Conservation (phyloP, 495 filamentous ascomycete species). For the Cenococcum geophilum region DNA sequence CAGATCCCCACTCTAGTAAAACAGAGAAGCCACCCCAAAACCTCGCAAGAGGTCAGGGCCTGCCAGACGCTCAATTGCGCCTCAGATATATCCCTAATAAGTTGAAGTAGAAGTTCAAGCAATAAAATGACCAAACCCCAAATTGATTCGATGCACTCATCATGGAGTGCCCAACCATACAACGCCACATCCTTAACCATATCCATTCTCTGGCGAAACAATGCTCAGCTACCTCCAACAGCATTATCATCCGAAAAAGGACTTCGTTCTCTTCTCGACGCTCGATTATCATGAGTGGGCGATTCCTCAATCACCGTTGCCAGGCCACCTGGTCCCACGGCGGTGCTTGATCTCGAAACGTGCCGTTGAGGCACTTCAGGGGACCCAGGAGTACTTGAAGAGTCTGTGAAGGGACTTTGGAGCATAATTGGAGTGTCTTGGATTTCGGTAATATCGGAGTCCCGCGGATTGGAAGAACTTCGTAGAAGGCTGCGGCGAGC, state of each 20-base stretch:
- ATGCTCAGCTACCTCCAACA: conserved; percentile 8
- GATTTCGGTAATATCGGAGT: conserved; percentile 30
- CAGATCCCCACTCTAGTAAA: too few relatives aligned
- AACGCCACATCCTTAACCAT: neutral
- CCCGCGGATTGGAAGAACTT: conserved; percentile 20
- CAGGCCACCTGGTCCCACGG: conserved; percentile 13
- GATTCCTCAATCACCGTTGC: conserved; percentile 38
- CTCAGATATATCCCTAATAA: neutral
- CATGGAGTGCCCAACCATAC: neutral
- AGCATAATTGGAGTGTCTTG: conserved; percentile 19
- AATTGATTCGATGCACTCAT: neutral
- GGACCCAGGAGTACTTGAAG: conserved; percentile 17
- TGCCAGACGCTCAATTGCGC: neutral
- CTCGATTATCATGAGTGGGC: conserved; percentile 30
- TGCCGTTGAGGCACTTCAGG: conserved; percentile 20
- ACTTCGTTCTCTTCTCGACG: conserved; percentile 23
- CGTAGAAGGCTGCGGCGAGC: conserved; percentile 23
- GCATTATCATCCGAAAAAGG: conserved; percentile 33
- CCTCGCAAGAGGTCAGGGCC: neutral
- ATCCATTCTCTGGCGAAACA: neutral
- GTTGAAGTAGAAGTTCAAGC: neutral
- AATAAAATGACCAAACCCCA: neutral
- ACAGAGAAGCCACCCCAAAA: neutral
- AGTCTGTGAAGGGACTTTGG: conserved; percentile 33
- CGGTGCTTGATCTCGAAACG: conserved; percentile 20